Conservation (phyloP, 108 stramenopile species). For the Cyclotella kingstonii region DNA sequence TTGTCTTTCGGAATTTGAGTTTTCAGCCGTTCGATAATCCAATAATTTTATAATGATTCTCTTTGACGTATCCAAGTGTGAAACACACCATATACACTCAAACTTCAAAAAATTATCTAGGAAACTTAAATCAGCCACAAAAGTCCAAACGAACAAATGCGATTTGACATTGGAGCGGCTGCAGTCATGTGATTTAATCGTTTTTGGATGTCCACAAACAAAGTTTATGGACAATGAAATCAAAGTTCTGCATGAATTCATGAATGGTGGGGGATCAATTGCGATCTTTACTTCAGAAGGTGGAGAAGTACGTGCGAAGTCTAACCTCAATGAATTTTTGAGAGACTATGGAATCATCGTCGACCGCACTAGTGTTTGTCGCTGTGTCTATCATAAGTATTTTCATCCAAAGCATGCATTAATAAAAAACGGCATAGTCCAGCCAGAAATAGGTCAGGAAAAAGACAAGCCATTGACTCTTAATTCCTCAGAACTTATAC, state of each 20-base stretch:
- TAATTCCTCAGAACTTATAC: background rate
- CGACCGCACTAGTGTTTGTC: slow-evolving; percentile 52
- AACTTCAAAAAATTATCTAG: slow-evolving; percentile 65
- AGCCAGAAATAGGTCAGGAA: slow-evolving; percentile 52
- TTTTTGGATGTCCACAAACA: slow-evolving; percentile 55
- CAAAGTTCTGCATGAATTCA: slow-evolving; percentile 38
- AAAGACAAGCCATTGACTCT: slow-evolving; percentile 17
- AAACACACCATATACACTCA: slow-evolving; percentile 56
- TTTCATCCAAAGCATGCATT: slow-evolving; percentile 81
- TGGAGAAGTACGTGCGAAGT: slow-evolving; percentile 47
- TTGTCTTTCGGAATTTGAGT: too few relatives aligned
- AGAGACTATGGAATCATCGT: slow-evolving; percentile 63
- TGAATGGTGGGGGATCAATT: slow-evolving; percentile 64
- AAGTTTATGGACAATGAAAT: slow-evolving; percentile 51
- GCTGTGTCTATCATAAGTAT: slow-evolving; percentile 74
- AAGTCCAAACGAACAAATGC: slow-evolving; percentile 53
- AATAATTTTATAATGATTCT: slow-evolving; percentile 14
- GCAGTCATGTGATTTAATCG: slow-evolving; percentile 34
- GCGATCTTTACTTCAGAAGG: slow-evolving; percentile 63
- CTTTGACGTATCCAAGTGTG: slow-evolving; percentile 64
- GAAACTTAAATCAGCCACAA: slow-evolving; percentile 49
- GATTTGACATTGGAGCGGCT: slow-evolving; percentile 36
- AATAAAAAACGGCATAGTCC: slow-evolving; percentile 71
- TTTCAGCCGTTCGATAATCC: background rate
- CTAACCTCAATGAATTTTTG: slow-evolving; percentile 76